Percentiles rank a stretch among this genome's conserved stretches.
Conservation (phyloP, 352 stramenopile genomes). For the Aphanomyces stellatus region DNA sequence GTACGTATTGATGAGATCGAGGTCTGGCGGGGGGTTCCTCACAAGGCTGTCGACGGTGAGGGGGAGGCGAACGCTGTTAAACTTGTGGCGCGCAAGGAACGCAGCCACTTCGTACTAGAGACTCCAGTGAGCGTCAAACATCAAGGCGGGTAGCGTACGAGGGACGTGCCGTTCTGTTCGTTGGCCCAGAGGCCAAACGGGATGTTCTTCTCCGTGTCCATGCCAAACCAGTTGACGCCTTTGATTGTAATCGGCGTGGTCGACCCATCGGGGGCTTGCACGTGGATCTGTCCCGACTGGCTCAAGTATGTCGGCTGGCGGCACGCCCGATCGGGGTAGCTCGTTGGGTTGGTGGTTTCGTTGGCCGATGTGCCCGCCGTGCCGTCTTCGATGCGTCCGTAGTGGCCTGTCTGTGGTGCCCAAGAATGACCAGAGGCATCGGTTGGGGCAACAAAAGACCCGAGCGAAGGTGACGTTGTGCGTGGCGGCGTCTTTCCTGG, state of each 20-base stretch:
- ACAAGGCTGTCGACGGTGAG: constrained; percentile 46
- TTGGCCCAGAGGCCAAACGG: constrained; percentile 66
- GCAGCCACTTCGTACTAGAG: constrained; percentile 39
- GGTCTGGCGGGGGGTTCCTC: constrained; percentile 29
- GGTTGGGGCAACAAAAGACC: too few relatives aligned
- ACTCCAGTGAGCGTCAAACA: neutral
- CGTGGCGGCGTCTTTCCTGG: too few relatives aligned
- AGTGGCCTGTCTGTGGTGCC: too few relatives aligned
- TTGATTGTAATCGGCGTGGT: constrained; percentile 46
- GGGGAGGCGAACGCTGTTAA: constrained; percentile 53
- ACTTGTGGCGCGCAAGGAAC: constrained; percentile 58
- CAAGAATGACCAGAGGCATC: too few relatives aligned
- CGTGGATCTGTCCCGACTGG: constrained; percentile 40
- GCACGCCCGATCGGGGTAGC: constrained; percentile 21
- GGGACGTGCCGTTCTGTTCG: constrained; percentile 43
- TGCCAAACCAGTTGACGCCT: constrained; percentile 67
- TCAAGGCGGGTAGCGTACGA: constrained; percentile 21
- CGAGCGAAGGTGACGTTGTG: too few relatives aligned
- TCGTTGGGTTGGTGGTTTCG: neutral
- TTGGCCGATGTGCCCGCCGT: neutral
- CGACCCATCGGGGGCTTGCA: constrained; percentile 37
- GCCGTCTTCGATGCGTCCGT: neutral
- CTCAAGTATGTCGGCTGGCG: constrained; percentile 49
- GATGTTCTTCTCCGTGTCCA: constrained; percentile 43
- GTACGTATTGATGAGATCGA: constrained; percentile 43